Evolutionary conservation across 805 yeast species (phyloP).

Genomic region (Candida namnaoensis): DNA sequence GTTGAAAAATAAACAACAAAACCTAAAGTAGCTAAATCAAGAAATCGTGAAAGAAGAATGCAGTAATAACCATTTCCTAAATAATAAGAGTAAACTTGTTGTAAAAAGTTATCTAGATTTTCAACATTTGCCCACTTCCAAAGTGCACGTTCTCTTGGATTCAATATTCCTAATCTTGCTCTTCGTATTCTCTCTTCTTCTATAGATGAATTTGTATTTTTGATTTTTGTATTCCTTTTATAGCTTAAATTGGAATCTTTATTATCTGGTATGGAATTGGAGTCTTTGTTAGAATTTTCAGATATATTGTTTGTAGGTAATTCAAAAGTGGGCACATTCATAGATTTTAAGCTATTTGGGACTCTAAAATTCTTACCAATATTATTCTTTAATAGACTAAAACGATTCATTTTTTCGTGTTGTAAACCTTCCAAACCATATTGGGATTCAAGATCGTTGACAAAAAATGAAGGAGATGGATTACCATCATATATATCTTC

Average conservation of each 20-base stretch:
- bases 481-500: too few relatives aligned
- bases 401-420: not conserved
- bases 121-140: slow-evolving; percentile 97
- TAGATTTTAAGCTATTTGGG: too few relatives aligned
- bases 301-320: too few relatives aligned
- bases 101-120: slow-evolving; percentile 79
- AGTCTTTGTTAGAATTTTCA: too few relatives aligned
- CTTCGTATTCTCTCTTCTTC: slow-evolving; percentile 17
- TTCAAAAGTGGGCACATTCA: too few relatives aligned
- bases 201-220: not conserved
- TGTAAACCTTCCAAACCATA: not conserved
- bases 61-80: slow-evolving; percentile 79
- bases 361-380: not conserved
- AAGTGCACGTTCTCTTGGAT: slow-evolving; percentile 68
- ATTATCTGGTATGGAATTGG: not conserved
- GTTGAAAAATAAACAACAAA: slow-evolving; percentile 77
- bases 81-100: slow-evolving; percentile 78
- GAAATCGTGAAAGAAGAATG: slow-evolving; percentile 55
- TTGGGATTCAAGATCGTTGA: not conserved
- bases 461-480: too few relatives aligned
- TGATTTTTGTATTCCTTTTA: not conserved
- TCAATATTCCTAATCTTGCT: slow-evolving; percentile 31
- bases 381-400: not conserved
- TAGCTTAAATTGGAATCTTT: slow-evolving; percentile 8
- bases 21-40: slow-evolving; percentile 65